A percentile compares a stretch with the other conserved stretches of the same genome.
Evolutionary conservation across 2,329 filamentous ascomycete species (phyloP).

Genomic region (Cadophora luteo-olivacea): DNA sequence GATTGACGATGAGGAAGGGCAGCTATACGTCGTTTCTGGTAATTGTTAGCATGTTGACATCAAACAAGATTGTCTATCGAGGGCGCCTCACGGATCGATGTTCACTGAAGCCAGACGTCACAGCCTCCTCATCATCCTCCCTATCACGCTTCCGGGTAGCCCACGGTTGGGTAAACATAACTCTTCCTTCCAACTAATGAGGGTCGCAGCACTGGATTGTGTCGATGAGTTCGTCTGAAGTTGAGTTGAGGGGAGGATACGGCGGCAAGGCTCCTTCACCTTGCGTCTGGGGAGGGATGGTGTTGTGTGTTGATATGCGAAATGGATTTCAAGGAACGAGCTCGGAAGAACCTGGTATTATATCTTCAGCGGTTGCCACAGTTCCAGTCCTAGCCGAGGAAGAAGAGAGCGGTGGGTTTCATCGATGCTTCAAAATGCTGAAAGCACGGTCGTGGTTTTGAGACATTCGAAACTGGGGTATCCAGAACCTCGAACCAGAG

Average conservation of each 20-base stretch:
- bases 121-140: slow-evolving; percentile 41
- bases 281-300: slow-evolving; percentile 6
- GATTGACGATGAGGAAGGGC: slow-evolving; percentile 39
- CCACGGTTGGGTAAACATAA: slow-evolving; percentile 37
- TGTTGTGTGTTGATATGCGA: slow-evolving; percentile 27
- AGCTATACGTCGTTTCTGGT: slow-evolving; percentile 44
- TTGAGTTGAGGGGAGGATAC: slow-evolving; percentile 16
- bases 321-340: slow-evolving; percentile 22
- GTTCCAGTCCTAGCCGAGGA: slow-evolving; percentile 7
- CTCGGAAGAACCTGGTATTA: slow-evolving; percentile 33
- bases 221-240: slow-evolving; percentile 27
- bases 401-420: slow-evolving; percentile 36
- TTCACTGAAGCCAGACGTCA: slow-evolving; percentile 40
- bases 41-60: slow-evolving; percentile 21
- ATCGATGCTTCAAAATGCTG: slow-evolving; percentile 30
- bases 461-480: slow-evolving; percentile 10
- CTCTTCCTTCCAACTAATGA: slow-evolving; percentile 16
- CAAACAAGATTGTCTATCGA: neutral
- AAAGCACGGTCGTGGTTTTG: slow-evolving; percentile 22
- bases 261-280: slow-evolving; percentile 28
- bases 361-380: slow-evolving; percentile 25
- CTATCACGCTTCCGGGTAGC: slow-evolving; percentile 39
- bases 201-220: slow-evolving; percentile 3
- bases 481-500: neutral
- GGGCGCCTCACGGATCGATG: slow-evolving; percentile 41